Conservation (phyloP, 1,139 yeast species). For the Taphrina populina region DNA sequence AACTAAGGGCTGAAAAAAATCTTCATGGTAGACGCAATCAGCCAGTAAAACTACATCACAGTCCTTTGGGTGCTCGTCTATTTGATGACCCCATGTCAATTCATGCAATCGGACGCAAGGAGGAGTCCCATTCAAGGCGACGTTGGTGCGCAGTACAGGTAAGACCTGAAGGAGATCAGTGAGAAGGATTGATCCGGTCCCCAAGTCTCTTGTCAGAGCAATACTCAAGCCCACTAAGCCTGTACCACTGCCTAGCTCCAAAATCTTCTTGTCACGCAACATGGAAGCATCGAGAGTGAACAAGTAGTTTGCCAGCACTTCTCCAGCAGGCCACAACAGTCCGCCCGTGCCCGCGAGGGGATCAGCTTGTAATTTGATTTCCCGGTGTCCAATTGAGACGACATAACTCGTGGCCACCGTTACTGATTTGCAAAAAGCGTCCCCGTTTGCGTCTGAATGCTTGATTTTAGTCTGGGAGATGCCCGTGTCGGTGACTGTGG, state of each 20-base stretch:
- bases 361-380: too few relatives aligned
- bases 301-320: conserved; percentile 19
- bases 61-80: not conserved
- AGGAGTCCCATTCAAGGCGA: not conserved
- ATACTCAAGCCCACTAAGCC: conserved; percentile 24
- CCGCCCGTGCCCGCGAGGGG: conserved; percentile 30
- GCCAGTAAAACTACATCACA: conserved; percentile 18
- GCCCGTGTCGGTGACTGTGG: too few relatives aligned
- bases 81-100: conserved; percentile 12
- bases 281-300: not conserved
- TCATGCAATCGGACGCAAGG: not conserved
- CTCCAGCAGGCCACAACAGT: conserved; percentile 29
- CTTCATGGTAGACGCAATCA: conserved; percentile 23
- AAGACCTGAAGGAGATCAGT: conserved; percentile 15
- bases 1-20: conserved; percentile 17
- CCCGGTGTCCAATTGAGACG: too few relatives aligned
- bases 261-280: conserved; percentile 4
- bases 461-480: too few relatives aligned
- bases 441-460: too few relatives aligned
- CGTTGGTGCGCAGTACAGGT: conserved; percentile 16
- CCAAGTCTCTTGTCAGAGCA: not conserved
- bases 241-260: conserved; percentile 29
- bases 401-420: too few relatives aligned
- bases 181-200: not conserved
- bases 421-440: too few relatives aligned